These are phyloP conservation scores for Berberis vulgaris DNA, from an alignment of 164 flowering plant species.

Conservation along the genomic window DNA sequence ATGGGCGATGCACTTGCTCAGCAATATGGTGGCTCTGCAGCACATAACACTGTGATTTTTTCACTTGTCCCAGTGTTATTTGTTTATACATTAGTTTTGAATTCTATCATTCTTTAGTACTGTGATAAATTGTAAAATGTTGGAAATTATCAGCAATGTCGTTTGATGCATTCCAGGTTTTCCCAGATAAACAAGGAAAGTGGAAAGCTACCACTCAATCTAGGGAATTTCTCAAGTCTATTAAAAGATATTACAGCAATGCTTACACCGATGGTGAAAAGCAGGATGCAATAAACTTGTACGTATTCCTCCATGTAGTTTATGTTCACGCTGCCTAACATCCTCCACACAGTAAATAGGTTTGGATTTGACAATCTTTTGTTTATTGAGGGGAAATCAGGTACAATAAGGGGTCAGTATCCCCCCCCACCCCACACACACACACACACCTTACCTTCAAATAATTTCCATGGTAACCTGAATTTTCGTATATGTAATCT, in stretches of 20 bases:
- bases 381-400: no score
- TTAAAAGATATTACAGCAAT: conserved; percentile 90
- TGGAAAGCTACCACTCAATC: conserved; percentile 99
- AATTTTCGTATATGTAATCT: no score
- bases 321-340: not conserved
- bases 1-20: conserved; percentile 99
- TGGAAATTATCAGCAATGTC: not conserved
- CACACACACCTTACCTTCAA: no score
- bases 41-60: conserved; percentile 75
- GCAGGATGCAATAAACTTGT: conserved; percentile 98
- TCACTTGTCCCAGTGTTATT: not conserved
- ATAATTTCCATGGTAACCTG: no score
- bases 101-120: no score
- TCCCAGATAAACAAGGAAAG: conserved; percentile 96
- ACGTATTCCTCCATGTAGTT: conserved; percentile 12
- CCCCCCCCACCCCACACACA: no score
- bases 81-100: not conserved
- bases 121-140: not conserved
- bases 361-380: no score
- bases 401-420: no score
- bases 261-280: conserved; percentile 95
- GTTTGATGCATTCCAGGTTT: conserved; percentile 46
- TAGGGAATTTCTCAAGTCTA: conserved; percentile 85
- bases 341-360: no score
- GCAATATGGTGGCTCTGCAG: conserved; percentile 98